Conservation (phyloP, 495 filamentous ascomycete species). For the Hapsidospora chrysogenum region DNA sequence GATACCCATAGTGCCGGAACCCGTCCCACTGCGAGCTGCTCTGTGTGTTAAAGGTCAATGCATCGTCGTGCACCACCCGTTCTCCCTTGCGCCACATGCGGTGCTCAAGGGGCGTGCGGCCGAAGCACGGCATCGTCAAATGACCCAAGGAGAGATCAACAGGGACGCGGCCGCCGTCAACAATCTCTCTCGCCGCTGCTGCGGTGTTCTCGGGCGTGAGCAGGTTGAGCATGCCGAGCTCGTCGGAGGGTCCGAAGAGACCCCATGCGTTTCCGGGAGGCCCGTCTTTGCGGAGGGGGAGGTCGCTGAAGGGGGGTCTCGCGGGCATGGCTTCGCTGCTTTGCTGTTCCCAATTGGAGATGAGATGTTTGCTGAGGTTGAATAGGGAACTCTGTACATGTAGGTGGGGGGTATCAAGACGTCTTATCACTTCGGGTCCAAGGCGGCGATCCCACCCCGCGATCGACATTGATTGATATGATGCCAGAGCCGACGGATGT, state of each 20-base stretch:
- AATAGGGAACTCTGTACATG: too few species aligned
- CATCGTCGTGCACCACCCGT: slow-evolving; percentile 31
- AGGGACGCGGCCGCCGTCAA: slow-evolving; percentile 11
- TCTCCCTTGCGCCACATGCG: slow-evolving; percentile 20
- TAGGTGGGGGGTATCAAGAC: too few species aligned
- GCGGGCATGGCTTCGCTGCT: too few species aligned
- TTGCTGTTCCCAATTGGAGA: too few species aligned
- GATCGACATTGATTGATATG: too few species aligned
- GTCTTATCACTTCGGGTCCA: too few species aligned
- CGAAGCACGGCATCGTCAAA: slow-evolving; percentile 13
- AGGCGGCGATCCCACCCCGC: too few species aligned
- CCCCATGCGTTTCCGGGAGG: slow-evolving; percentile 35
- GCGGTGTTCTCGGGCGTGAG: slow-evolving; percentile 24
- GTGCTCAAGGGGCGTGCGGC: slow-evolving; percentile 14
- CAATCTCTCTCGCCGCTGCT: slow-evolving; percentile 29
- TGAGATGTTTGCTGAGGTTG: too few species aligned
- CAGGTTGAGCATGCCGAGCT: slow-evolving; percentile 33
- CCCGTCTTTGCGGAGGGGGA: slow-evolving; percentile 6
- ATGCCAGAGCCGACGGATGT: too few species aligned
- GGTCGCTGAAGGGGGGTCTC: background rate
- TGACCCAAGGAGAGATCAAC: slow-evolving; percentile 11
- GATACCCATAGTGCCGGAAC: slow-evolving; percentile 32
- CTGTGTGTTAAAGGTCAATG: slow-evolving; percentile 35
- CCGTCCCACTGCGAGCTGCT: slow-evolving; percentile 39
- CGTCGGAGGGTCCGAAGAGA: slow-evolving; percentile 23